Evolutionary conservation across 768 basidiomycete species (phyloP).

Genomic region (Panaeolus papilionaceus): DNA sequence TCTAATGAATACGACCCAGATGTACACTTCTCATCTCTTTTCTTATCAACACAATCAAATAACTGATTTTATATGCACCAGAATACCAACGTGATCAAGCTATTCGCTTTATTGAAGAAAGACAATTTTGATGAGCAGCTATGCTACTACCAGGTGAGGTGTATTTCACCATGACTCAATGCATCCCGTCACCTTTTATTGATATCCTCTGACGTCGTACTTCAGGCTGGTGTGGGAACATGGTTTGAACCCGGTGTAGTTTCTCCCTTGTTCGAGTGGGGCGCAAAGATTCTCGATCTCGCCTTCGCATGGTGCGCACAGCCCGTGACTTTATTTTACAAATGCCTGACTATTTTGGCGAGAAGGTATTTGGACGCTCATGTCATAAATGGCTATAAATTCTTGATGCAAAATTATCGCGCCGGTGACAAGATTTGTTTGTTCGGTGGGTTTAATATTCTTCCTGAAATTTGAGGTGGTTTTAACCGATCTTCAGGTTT

Average conservation of each 20-base stretch:
- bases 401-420: slow-evolving; percentile 81
- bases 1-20: slow-evolving; percentile 52
- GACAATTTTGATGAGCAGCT: slow-evolving; percentile 62
- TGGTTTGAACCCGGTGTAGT: slow-evolving; percentile 70
- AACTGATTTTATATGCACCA: slow-evolving; percentile 21
- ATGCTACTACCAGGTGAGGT: slow-evolving; percentile 71
- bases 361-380: slow-evolving; percentile 72
- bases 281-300: slow-evolving; percentile 66
- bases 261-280: slow-evolving; percentile 61
- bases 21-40: slow-evolving; percentile 39
- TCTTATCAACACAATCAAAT: not conserved
- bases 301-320: slow-evolving; percentile 72
- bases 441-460: slow-evolving; percentile 53
- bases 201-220: not conserved
- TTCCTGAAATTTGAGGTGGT: not conserved
- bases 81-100: slow-evolving; percentile 76
- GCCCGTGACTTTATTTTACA: not conserved
- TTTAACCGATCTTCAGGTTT: slow-evolving; percentile 57
- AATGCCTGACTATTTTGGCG: not conserved
- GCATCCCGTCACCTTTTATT: not conserved
- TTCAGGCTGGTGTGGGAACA: slow-evolving; percentile 53
- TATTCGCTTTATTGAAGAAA: slow-evolving; percentile 73
- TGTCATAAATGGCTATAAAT: slow-evolving; percentile 78
- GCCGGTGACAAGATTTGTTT: slow-evolving; percentile 76
- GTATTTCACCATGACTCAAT: slow-evolving; percentile 8